Conservation (phyloP, 2,329 filamentous ascomycete species). For the Pseudopithomyces chartarum region DNA sequence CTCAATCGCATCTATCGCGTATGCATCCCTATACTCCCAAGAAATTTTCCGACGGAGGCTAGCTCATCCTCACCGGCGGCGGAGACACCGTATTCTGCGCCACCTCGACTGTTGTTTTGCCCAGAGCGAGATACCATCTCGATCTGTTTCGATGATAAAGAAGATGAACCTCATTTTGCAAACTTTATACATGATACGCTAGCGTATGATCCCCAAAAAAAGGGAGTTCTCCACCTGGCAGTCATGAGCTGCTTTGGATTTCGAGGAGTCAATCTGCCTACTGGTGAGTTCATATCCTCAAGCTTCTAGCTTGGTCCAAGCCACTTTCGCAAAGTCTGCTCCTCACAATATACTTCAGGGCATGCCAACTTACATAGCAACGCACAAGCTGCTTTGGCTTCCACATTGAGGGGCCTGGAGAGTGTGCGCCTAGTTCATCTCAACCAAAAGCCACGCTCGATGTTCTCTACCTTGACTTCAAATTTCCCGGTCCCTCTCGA, state of each 20-base stretch:
- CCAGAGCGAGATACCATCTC: constrained; percentile 13
- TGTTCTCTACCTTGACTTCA: background rate
- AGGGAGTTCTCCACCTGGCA: constrained; percentile 13
- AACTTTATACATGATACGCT: constrained; percentile 14
- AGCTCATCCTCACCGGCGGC: background rate
- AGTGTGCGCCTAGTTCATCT: constrained; percentile 7
- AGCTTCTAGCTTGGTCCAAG: too few species aligned
- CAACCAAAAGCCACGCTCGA: background rate
- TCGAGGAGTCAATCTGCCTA: too few species aligned
- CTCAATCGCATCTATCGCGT: constrained; percentile 11
- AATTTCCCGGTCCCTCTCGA: background rate
- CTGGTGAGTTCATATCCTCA: too few species aligned
- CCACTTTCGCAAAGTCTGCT: too few species aligned
- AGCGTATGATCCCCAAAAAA: constrained; percentile 12
- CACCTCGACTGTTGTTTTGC: constrained; percentile 10
- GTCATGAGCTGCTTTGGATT: background rate
- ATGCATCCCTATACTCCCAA: constrained; percentile 4
- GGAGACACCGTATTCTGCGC: background rate
- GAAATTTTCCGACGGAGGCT: too few species aligned
- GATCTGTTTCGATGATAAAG: constrained; percentile 4
- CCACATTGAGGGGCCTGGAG: background rate
- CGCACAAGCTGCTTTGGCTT: constrained; percentile 2
- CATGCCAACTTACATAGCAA: background rate
- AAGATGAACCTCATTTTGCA: constrained; percentile 11
- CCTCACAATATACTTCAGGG: background rate